Evolutionary conservation across 257 asterid genomes (phyloP).

Genomic region (Ballota nigra): DNA sequence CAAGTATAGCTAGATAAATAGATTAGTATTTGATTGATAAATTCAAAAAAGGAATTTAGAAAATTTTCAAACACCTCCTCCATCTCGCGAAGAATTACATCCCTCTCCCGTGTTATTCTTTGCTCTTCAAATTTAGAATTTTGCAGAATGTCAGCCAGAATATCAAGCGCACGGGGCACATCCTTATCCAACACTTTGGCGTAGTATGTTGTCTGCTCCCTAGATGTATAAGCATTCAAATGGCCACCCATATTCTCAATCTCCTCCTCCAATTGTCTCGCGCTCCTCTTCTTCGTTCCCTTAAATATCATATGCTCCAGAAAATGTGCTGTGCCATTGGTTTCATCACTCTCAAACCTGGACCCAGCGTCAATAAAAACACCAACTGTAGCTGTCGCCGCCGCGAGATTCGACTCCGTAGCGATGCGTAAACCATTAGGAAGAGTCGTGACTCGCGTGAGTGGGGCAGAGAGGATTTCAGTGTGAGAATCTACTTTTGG

Average conservation of each 20-base stretch:
- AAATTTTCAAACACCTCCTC: conserved; percentile 62
- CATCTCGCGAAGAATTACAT: conserved; percentile 90
- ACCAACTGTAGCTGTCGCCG: conserved; percentile 80
- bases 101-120: conserved; percentile 76
- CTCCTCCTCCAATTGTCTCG: conserved; percentile 84
- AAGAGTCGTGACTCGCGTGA: conserved; percentile 77
- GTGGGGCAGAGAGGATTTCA: conserved; percentile 66
- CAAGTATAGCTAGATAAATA: neutral
- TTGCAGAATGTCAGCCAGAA: conserved; percentile 84
- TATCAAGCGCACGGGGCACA: conserved; percentile 65
- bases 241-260: conserved; percentile 98
- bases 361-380: conserved; percentile 97
- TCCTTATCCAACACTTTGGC: conserved; percentile 75
- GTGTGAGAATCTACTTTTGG: conserved; percentile 59
- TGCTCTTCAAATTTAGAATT: conserved; percentile 67
- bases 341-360: conserved; percentile 74
- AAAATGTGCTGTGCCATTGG: conserved; percentile 91
- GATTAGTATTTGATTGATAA: neutral
- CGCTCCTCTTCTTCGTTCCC: conserved; percentile 76
- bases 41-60: neutral
- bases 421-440: conserved; percentile 87
- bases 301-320: conserved; percentile 95
- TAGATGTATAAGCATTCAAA: conserved; percentile 88
- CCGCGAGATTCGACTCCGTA: conserved; percentile 72
- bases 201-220: conserved; percentile 90